Base-by-base conservation (phyloP, 2,329 filamentous ascomycete genomes). In the Aspergillus transmontanensis region DNA sequence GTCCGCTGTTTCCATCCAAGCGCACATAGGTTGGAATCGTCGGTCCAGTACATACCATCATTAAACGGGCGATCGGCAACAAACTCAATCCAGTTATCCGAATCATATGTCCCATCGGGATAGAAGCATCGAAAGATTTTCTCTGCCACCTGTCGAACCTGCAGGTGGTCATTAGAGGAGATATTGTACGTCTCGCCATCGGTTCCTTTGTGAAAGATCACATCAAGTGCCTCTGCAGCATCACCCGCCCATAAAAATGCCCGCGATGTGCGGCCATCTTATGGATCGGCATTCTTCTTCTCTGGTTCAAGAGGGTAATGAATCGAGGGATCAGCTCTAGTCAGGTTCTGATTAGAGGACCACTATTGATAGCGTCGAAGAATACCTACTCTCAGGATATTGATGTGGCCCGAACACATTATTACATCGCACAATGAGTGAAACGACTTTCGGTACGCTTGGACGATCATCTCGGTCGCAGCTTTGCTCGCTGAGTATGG, bases 321-420 rank as follows among this genome's bases (percentile, higher is more conserved):
- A 94, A 94, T 74, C 93, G 94, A 32, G 91, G 90, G 60, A 94
- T 94, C 65, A 94, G 91, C 81, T 94, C 90, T 64, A 54, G 6
- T 23, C 23, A 5, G n/a, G 6, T 5, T 28, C 14, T 39, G 48
- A n/a, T 50, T 41, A 59, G 14, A 45, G 11, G 32, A 19, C 19
- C 1, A 16, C 9, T 28, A 28, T 12, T 34, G 2, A 41, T 10
- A n/a, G 7, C 21, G 21, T 3, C n/a, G n/a, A 32, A 46, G 19
- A 28, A 28, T 28, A 78, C 89, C 77, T 80, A 93, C 91, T 93
- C 90, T 93, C 91, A 0, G 90, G 91, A 74, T 90, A 93, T 75
- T 94, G 91, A 74, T 93, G 90, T 30, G 91, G 92, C 0, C 92
- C 91, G 72, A 93, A 94, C 36, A 94, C 90, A 72, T 94, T 94